Conservation (phyloP, 202 grass and related monocot genomes). For the Brachypodium distachyon region DNA sequence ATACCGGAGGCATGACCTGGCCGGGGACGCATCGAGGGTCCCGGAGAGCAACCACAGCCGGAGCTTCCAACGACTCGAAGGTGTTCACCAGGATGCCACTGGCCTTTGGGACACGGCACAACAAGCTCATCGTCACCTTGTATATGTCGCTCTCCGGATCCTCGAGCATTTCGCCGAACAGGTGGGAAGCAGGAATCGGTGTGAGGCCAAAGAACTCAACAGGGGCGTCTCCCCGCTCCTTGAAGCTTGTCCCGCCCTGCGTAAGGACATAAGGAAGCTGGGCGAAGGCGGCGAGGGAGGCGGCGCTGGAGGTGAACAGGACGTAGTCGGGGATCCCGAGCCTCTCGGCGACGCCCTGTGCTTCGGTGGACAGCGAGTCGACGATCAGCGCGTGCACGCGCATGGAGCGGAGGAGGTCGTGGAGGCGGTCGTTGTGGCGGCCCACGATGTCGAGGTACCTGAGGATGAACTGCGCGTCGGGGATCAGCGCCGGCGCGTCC, state of each 20-base stretch:
- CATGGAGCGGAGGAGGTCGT: background rate
- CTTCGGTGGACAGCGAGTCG: background rate
- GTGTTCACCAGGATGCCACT: conserved; percentile 28
- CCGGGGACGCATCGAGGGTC: conserved; percentile 16
- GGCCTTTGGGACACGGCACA: background rate
- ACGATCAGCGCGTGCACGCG: conserved; percentile 18
- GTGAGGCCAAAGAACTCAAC: conserved; percentile 11
- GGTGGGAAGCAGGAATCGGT: conserved; percentile 5
- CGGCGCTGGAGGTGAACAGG: conserved; percentile 8
- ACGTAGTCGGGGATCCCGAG: background rate
- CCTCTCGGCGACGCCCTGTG: background rate
- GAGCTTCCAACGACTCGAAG: conserved; percentile 14
- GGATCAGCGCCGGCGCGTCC: background rate
- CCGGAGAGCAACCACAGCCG: background rate
- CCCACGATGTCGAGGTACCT: background rate
- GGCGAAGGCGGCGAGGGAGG: background rate
- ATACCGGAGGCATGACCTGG: background rate
- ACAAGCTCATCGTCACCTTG: background rate
- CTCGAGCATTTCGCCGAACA: background rate
- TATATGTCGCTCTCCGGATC: background rate
- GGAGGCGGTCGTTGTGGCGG: conserved; percentile 18
- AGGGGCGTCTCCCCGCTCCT: background rate
- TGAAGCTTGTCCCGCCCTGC: background rate
- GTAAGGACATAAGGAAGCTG: background rate
- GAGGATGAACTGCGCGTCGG: background rate